phyloP scores from a whole-genome alignment of 2,329 filamentous ascomycete genomes.

The Phoma sp. region DNA sequence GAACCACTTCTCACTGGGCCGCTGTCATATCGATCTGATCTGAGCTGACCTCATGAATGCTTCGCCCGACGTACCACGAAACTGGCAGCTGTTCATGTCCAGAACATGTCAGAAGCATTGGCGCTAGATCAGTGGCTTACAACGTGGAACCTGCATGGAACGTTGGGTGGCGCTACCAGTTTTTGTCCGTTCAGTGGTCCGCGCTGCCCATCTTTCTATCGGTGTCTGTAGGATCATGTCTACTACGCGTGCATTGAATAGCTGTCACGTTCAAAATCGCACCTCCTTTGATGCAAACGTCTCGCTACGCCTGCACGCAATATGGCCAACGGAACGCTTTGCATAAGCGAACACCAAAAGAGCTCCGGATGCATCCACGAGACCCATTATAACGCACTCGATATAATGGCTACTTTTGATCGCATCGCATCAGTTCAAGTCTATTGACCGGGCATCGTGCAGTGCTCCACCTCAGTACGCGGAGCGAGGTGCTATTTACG shows the following conservation, averaged over 20 bases:
- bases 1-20: background rate
- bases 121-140: conserved; percentile 12
- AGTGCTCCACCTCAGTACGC: background rate
- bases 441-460: background rate
- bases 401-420: background rate
- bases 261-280: background rate
- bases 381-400: conserved; percentile 2
- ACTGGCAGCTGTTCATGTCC: conserved; percentile 9
- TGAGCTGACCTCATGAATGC: conserved; percentile 1
- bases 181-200: background rate
- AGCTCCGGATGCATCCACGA: background rate
- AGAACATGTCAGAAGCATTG: conserved; percentile 9
- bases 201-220: background rate
- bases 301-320: conserved; percentile 5
- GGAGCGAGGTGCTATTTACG: conserved; percentile 1
- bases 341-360: conserved; percentile 5
- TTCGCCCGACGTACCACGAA: background rate
- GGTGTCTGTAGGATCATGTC: background rate
- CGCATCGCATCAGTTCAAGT: background rate
- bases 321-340: background rate
- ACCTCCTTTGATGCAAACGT: background rate
- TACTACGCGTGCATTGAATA: conserved; percentile 1
- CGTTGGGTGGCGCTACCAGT: conserved; percentile 2
- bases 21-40: background rate
- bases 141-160: conserved; percentile 19